These are phyloP conservation scores for Peronospora farinosa DNA, from an alignment of 352 stramenopile genomes.

Conservation along the genomic window DNA sequence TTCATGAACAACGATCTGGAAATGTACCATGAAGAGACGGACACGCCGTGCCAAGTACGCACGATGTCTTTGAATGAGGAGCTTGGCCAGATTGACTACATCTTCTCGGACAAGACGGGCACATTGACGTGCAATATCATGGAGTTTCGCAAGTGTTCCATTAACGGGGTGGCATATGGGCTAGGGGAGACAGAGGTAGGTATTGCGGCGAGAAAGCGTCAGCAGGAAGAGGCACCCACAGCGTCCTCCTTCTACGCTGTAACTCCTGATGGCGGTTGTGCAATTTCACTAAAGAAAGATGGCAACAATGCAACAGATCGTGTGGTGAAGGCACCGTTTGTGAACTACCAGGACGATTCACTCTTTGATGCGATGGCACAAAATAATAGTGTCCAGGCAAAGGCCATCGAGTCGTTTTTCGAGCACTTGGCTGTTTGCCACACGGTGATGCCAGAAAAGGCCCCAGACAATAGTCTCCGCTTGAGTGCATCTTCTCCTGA, in stretches of 20 bases:
- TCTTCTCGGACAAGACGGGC: conserved; percentile 93
- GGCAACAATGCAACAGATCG: conserved; percentile 41
- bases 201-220: conserved; percentile 58
- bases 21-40: conserved; percentile 91
- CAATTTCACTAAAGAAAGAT: conserved; percentile 33
- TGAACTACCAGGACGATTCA: conserved; percentile 83
- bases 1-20: conserved; percentile 90
- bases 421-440: conserved; percentile 89
- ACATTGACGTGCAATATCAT: conserved; percentile 95
- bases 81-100: conserved; percentile 90
- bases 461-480: conserved; percentile 74
- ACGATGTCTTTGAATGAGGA: conserved; percentile 93
- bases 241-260: conserved; percentile 32
- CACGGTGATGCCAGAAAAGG: conserved; percentile 96
- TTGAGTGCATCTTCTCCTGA: conserved; percentile 90
- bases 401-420: conserved; percentile 68
- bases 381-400: conserved; percentile 38
- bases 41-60: conserved; percentile 89
- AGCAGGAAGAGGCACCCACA: conserved; percentile 36
- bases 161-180: conserved; percentile 91
- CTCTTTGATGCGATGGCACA: conserved; percentile 56
- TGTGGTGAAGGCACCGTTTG: conserved; percentile 65
- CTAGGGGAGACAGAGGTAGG: conserved; percentile 83
- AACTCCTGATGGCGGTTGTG: conserved; percentile 17
- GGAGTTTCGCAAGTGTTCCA: conserved; percentile 95